Evolutionary conservation across 495 filamentous ascomycete species (phyloP).

Genomic region (Bathelium albidoporum): DNA sequence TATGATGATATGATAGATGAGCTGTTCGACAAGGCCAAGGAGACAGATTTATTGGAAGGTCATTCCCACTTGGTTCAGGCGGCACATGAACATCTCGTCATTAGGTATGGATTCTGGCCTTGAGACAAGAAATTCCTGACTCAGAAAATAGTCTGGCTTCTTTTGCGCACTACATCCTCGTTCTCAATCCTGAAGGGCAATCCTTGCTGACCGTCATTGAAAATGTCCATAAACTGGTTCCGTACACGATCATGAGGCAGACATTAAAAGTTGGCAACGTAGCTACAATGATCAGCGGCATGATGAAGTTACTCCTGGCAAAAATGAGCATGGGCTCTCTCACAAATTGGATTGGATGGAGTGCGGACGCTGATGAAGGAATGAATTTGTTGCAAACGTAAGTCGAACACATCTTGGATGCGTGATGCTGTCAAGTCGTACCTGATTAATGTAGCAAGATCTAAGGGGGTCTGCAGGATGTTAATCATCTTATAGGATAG

Average conservation of each 20-base stretch:
- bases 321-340: slow-evolving; percentile 52
- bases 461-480: neutral
- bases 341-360: slow-evolving; percentile 56
- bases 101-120: slow-evolving; percentile 39
- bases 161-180: slow-evolving; percentile 51
- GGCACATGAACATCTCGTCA: slow-evolving; percentile 44
- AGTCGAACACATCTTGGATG: neutral
- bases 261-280: slow-evolving; percentile 57
- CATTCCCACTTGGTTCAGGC: slow-evolving; percentile 46
- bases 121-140: neutral
- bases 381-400: slow-evolving; percentile 60
- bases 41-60: slow-evolving; percentile 44
- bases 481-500: slow-evolving; percentile 37
- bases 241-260: slow-evolving; percentile 50
- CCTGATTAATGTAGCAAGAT: neutral
- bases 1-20: slow-evolving; percentile 50
- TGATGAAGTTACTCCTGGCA: slow-evolving; percentile 51
- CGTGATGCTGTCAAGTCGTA: no score
- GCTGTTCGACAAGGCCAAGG: slow-evolving; percentile 43
- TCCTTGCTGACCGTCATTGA: slow-evolving; percentile 49
- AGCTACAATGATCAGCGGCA: slow-evolving; percentile 56
- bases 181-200: slow-evolving; percentile 52
- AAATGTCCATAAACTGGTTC: slow-evolving; percentile 48
- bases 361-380: slow-evolving; percentile 48
- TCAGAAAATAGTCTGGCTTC: slow-evolving; percentile 43